Conservation (phyloP, 345 rosid genomes). For the Draba incana region DNA sequence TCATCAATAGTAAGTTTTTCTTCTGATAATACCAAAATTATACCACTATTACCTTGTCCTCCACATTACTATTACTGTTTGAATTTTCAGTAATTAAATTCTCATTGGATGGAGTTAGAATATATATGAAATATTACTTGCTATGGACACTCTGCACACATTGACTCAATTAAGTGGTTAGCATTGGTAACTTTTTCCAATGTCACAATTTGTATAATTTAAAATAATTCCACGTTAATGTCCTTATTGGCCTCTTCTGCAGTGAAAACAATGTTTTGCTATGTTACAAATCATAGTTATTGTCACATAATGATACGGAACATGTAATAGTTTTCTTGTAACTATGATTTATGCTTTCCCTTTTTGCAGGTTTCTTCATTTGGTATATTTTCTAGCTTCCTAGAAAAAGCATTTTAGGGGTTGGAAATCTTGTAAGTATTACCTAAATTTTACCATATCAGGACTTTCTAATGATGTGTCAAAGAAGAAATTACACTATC, state of each 20-base stretch:
- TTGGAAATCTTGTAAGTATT: slow-evolving; percentile 31
- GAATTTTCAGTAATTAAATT: slow-evolving; percentile 21
- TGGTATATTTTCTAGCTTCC: slow-evolving; percentile 29
- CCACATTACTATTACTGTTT: slow-evolving; percentile 24
- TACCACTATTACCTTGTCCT: slow-evolving; percentile 26
- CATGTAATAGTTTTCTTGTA: slow-evolving; percentile 14
- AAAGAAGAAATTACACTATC: slow-evolving; percentile 31
- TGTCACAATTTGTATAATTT: neutral
- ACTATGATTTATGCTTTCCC: slow-evolving; percentile 4
- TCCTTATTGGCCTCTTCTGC: slow-evolving; percentile 8
- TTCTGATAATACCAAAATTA: slow-evolving; percentile 30
- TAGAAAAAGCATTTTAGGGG: slow-evolving; percentile 15
- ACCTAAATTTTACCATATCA: slow-evolving; percentile 31
- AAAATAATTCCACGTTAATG: neutral
- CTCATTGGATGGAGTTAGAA: slow-evolving; percentile 10
- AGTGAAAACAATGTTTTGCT: neutral
- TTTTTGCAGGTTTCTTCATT: slow-evolving; percentile 36
- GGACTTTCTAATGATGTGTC: slow-evolving; percentile 24
- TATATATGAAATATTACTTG: neutral
- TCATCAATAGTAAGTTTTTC: slow-evolving; percentile 30
- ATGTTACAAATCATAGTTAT: neutral
- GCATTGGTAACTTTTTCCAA: neutral
- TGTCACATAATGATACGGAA: slow-evolving; percentile 6
- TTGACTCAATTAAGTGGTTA: neutral
- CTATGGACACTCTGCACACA: neutral